phyloP scores from a whole-genome alignment of 345 rosid genomes.

The Streptanthus diversifolius region DNA sequence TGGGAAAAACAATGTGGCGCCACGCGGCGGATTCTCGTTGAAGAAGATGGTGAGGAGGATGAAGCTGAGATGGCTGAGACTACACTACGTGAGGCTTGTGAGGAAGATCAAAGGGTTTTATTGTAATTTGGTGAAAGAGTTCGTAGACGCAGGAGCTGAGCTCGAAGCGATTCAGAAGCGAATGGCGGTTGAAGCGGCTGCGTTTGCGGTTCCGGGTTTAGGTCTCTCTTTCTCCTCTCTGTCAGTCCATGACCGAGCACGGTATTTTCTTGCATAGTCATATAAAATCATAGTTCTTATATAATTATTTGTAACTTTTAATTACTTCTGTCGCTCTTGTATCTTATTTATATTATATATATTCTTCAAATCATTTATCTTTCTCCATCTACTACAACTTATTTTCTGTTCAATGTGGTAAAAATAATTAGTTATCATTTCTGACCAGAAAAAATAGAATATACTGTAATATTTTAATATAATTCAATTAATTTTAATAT shows the following conservation, averaged over 20 bases:
- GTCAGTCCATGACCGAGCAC: constrained; percentile 37
- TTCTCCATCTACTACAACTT: too few species aligned
- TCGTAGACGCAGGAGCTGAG: constrained; percentile 43
- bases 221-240: constrained; percentile 51
- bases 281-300: neutral
- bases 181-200: constrained; percentile 51
- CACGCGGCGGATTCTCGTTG: constrained; percentile 36
- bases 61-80: constrained; percentile 54
- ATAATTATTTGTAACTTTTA: constrained; percentile 3
- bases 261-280: constrained; percentile 29
- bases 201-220: constrained; percentile 58
- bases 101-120: constrained; percentile 58
- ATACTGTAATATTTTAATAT: too few species aligned
- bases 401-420: too few species aligned
- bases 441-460: too few species aligned
- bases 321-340: neutral
- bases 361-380: too few species aligned
- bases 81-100: constrained; percentile 44
- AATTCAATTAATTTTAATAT: too few species aligned
- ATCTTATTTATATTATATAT: too few species aligned
- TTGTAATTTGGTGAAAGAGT: constrained; percentile 47
- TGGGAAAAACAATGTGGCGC: constrained; percentile 26
- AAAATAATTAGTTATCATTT: too few species aligned
- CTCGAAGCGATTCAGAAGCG: constrained; percentile 57
- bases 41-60: constrained; percentile 45